Percentiles rank a stretch among this genome's conserved stretches.
These are phyloP conservation scores for Aspergillus sergii DNA, from an alignment of 2,329 filamentous ascomycete genomes.

Conservation along the genomic window DNA sequence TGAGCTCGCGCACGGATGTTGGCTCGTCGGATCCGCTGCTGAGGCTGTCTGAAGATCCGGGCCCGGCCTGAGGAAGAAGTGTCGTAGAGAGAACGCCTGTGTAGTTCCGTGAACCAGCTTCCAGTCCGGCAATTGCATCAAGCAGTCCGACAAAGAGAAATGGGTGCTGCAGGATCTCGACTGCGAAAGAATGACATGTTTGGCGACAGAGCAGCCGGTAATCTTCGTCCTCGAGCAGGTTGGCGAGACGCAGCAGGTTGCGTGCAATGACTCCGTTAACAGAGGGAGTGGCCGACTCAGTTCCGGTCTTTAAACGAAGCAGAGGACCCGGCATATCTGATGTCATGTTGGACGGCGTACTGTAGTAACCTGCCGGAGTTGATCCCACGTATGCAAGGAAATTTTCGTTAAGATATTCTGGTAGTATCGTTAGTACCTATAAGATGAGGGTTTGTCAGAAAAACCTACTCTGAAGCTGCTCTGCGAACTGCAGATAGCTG, in stretches of 20 bases:
- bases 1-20: conserved; percentile 29
- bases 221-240: conserved; percentile 65
- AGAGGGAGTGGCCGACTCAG: conserved; percentile 88
- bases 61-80: conserved; percentile 16
- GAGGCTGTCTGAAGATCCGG: conserved; percentile 17
- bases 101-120: conserved; percentile 67
- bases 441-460: neutral
- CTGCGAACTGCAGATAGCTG: conserved; percentile 76
- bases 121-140: conserved; percentile 71
- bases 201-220: conserved; percentile 69
- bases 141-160: conserved; percentile 87
- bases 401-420: conserved; percentile 70
- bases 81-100: conserved; percentile 56
- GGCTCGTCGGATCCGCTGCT: conserved; percentile 25
- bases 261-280: conserved; percentile 84
- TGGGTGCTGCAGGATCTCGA: conserved; percentile 88
- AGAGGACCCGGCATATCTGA: conserved; percentile 64
- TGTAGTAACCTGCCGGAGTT: conserved; percentile 44
- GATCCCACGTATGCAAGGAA: conserved; percentile 70
- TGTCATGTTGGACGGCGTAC: conserved; percentile 51
- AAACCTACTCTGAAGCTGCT: conserved; percentile 70
- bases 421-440: conserved; percentile 17
- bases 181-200: conserved; percentile 83
- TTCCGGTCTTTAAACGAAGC: conserved; percentile 89
- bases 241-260: conserved; percentile 81